Percentiles rank a stretch among this genome's conserved stretches.
Conservation (phyloP, 2,329 filamentous ascomycete species). For the Colletotrichum scovillei region DNA sequence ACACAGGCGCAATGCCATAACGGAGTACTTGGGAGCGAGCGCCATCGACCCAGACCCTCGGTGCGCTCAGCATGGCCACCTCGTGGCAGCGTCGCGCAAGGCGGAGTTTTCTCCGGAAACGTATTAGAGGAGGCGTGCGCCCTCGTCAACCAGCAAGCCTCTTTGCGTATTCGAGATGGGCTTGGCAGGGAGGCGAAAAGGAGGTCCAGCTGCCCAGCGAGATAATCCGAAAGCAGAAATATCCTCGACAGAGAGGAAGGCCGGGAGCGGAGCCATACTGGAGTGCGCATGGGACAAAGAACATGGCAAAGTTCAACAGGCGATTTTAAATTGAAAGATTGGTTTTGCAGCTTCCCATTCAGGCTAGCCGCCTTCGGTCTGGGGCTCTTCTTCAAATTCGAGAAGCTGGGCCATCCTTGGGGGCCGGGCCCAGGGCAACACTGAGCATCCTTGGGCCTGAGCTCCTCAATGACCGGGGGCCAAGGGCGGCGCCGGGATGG, state of each 20-base stretch:
- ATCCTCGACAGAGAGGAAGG: neutral
- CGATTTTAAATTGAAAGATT: neutral
- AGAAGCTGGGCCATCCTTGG: slow-evolving; percentile 10
- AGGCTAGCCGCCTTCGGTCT: neutral
- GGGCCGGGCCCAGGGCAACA: slow-evolving; percentile 8
- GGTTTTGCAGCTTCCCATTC: slow-evolving; percentile 9
- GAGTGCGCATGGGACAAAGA: slow-evolving; percentile 6
- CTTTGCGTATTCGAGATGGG: neutral
- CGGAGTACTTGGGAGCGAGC: neutral
- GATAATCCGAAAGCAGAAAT: slow-evolving; percentile 2
- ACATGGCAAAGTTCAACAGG: slow-evolving; percentile 9
- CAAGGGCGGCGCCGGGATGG: slow-evolving; percentile 1
- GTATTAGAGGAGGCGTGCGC: slow-evolving; percentile 5
- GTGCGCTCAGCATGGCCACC: slow-evolving; percentile 29
- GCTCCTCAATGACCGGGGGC: slow-evolving; percentile 11
- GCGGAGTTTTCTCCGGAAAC: slow-evolving; percentile 9
- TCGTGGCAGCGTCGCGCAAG: slow-evolving; percentile 27
- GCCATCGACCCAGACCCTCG: slow-evolving; percentile 4
- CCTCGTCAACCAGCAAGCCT: slow-evolving; percentile 22
- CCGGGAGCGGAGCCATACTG: slow-evolving; percentile 18
- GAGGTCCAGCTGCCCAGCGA: neutral
- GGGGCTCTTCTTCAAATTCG: slow-evolving; percentile 8
- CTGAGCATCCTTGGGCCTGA: neutral
- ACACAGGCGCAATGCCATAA: neutral
- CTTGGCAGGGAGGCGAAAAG: neutral